A percentile compares a stretch with the other conserved stretches of the same genome.
phyloP scores from a whole-genome alignment of 768 basidiomycete genomes.

The Leccinum variicolor region DNA sequence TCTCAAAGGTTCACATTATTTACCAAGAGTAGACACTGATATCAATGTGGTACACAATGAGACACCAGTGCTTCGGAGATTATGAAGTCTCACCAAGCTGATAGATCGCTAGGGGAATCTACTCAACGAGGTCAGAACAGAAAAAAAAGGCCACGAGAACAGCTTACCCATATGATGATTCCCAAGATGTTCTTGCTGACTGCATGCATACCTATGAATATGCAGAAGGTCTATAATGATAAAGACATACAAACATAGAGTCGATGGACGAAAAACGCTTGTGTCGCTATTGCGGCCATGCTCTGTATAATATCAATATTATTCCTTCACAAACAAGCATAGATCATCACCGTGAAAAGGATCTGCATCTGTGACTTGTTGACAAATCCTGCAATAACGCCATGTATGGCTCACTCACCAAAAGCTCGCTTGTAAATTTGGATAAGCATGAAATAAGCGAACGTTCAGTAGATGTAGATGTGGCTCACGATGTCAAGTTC shows the following conservation, averaged over 20 bases:
- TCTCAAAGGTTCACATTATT: not conserved
- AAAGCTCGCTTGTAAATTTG: not conserved
- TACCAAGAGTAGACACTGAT: not conserved
- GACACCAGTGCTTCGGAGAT: not conserved
- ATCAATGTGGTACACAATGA: not conserved
- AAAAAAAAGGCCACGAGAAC: not conserved
- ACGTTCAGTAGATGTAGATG: not conserved
- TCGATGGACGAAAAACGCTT: slow-evolving; percentile 2
- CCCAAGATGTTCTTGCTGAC: not conserved
- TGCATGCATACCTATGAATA: not conserved
- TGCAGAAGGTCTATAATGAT: not conserved
- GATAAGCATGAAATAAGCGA: not conserved
- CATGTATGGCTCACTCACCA: not conserved
- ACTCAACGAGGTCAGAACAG: not conserved
- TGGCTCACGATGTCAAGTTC: not conserved
- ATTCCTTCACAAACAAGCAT: not conserved
- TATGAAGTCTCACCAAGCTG: slow-evolving; percentile 1
- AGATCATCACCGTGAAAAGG: not conserved
- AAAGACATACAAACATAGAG: not conserved
- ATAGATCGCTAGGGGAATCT: not conserved
- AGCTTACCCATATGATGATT: not conserved
- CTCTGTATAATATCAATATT: not conserved
- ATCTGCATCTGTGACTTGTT: not conserved
- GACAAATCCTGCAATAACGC: no score
- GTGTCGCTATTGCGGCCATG: not conserved